Evolutionary conservation across 371 early-diverging fungal species (phyloP).

Genomic region (Sporodiniella umbellata): DNA sequence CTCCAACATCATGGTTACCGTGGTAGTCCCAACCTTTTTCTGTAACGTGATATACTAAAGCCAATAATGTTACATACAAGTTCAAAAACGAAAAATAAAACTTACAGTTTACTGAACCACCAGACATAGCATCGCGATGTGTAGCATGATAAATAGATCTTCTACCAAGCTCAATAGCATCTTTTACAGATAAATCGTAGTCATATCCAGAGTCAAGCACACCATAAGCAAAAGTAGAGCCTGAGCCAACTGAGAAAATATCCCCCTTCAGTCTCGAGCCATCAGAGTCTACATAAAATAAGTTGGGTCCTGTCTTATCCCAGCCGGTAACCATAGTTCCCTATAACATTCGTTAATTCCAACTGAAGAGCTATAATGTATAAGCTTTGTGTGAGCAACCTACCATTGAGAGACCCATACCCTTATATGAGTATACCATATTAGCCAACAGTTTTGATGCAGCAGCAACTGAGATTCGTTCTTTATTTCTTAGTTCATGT

Average conservation of each 20-base stretch:
- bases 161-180: constrained; percentile 95
- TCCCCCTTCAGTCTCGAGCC: constrained; percentile 93
- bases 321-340: constrained; percentile 99
- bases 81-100: not conserved
- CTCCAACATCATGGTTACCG: constrained; percentile 83
- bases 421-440: constrained; percentile 97
- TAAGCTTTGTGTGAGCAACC: not conserved
- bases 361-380: too few relatives aligned
- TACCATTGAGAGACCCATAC: constrained; percentile 98
- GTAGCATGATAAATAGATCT: constrained; percentile 99
- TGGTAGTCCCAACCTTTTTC: constrained; percentile 90
- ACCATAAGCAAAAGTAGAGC: constrained; percentile 97
- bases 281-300: constrained; percentile 99
- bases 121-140: constrained; percentile 98
- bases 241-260: constrained; percentile 97
- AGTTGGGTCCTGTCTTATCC: constrained; percentile 95
- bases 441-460: constrained; percentile 97
- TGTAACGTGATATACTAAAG: constrained; percentile 88
- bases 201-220: constrained; percentile 93
- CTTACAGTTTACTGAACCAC: constrained; percentile 92
- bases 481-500: constrained; percentile 97
- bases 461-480: constrained; percentile 98
- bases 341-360: too few relatives aligned
- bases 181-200: constrained; percentile 85
- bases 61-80: not conserved